These are phyloP conservation scores for Tolypocladium cylindrosporum DNA, from an alignment of 2,329 filamentous ascomycete species.

Conservation along the genomic window DNA sequence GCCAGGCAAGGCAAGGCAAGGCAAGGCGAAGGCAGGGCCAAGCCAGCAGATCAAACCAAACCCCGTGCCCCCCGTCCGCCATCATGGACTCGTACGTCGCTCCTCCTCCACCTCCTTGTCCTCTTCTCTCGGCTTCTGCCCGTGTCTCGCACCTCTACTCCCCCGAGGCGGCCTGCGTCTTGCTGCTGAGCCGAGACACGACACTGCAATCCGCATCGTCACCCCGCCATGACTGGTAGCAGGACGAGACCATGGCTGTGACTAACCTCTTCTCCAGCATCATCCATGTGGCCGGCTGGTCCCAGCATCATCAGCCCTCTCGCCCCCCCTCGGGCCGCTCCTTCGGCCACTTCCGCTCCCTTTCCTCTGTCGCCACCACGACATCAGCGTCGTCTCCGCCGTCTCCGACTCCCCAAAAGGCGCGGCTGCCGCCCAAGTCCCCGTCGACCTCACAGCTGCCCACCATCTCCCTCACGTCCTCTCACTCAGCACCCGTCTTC, in stretches of 20 bases:
- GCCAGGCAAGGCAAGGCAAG: not conserved
- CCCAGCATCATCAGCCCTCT: slow-evolving; percentile 27
- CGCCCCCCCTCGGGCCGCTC: slow-evolving; percentile 20
- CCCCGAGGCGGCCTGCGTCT: not conserved
- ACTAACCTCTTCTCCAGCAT: slow-evolving; percentile 29
- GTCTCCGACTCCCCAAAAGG: slow-evolving; percentile 19
- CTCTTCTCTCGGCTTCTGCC: not conserved
- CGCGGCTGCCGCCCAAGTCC: slow-evolving; percentile 26
- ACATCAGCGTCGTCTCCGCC: slow-evolving; percentile 14
- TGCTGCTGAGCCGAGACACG: not conserved
- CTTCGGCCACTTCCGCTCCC: slow-evolving; percentile 41
- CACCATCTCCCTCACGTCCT: slow-evolving; percentile 26
- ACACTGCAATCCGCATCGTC: slow-evolving; percentile 7
- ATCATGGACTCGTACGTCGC: slow-evolving; percentile 21
- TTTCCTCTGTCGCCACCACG: slow-evolving; percentile 41
- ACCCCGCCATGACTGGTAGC: not conserved
- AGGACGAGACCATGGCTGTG: slow-evolving; percentile 5
- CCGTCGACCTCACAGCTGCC: slow-evolving; percentile 26
- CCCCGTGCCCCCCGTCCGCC: not conserved
- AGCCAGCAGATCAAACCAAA: not conserved
- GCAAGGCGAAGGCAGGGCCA: not conserved
- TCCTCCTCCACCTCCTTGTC: slow-evolving; percentile 1
- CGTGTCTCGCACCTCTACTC: not conserved
- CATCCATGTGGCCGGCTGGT: slow-evolving; percentile 43
- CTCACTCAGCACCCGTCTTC: slow-evolving; percentile 27